Conservation (phyloP, 2,329 filamentous ascomycete genomes). For the Paecilomyces fulvus region DNA sequence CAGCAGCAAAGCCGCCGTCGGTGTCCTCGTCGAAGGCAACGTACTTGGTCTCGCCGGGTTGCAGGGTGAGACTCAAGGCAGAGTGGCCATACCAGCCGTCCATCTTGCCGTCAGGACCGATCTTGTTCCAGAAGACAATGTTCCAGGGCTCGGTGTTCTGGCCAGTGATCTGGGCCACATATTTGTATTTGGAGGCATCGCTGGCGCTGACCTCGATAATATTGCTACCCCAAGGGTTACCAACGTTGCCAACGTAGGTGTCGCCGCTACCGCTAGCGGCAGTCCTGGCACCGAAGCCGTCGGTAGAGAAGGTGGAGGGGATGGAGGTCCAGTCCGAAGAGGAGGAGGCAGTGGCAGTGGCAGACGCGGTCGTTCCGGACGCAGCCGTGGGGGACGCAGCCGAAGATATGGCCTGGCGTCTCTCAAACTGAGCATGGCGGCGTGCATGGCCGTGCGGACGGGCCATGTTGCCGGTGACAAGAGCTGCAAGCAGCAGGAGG, state of each 20-base stretch:
- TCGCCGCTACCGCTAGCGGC: slow-evolving; percentile 11
- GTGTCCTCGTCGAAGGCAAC: slow-evolving; percentile 29
- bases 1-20: slow-evolving; percentile 26
- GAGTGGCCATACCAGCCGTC: slow-evolving; percentile 28
- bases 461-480: slow-evolving; percentile 16
- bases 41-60: slow-evolving; percentile 26
- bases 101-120: slow-evolving; percentile 23
- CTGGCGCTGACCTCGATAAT: slow-evolving; percentile 25
- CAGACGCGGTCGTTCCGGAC: slow-evolving; percentile 3
- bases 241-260: slow-evolving; percentile 20
- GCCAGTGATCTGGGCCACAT: slow-evolving; percentile 24
- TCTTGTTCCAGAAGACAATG: slow-evolving; percentile 33
- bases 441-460: slow-evolving; percentile 11
- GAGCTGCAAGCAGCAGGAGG: slow-evolving; percentile 23
- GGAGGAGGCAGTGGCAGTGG: not conserved
- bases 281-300: slow-evolving; percentile 11
- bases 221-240: slow-evolving; percentile 31
- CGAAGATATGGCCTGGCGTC: slow-evolving; percentile 9
- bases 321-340: not conserved
- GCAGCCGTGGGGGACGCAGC: slow-evolving; percentile 3
- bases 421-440: slow-evolving; percentile 8
- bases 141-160: slow-evolving; percentile 21
- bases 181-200: slow-evolving; percentile 24
- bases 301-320: not conserved
- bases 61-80: slow-evolving; percentile 23